Percentiles rank a stretch among this genome's conserved stretches.
Conservation (phyloP, 2,329 filamentous ascomycete species). For the Catunica adiposa region DNA sequence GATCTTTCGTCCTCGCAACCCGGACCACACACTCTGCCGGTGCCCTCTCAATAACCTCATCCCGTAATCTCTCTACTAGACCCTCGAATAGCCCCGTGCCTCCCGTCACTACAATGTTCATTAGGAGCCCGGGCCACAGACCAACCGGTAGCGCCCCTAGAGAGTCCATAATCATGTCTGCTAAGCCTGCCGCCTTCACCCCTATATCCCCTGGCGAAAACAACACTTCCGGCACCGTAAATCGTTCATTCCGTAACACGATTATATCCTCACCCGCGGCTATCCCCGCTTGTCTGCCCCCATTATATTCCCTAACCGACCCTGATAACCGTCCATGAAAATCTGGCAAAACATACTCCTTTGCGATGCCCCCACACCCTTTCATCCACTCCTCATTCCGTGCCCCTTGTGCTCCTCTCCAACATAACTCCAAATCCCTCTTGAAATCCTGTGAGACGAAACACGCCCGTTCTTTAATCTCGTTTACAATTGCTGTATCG, state of each 20-base stretch:
- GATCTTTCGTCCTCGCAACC: constrained; percentile 52
- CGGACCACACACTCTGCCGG: constrained; percentile 65
- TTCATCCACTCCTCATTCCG: constrained; percentile 29
- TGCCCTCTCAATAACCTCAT: constrained; percentile 53
- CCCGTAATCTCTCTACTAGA: constrained; percentile 63
- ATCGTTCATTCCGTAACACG: constrained; percentile 81
- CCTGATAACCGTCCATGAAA: constrained; percentile 46
- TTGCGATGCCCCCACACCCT: constrained; percentile 45
- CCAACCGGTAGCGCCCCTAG: constrained; percentile 61
- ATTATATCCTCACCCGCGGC: constrained; percentile 57
- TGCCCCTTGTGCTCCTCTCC: constrained; percentile 58
- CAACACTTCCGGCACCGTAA: constrained; percentile 73
- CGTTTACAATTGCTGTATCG: constrained; percentile 82
- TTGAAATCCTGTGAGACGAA: constrained; percentile 68
- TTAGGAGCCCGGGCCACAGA: constrained; percentile 65
- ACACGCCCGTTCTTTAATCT: constrained; percentile 83
- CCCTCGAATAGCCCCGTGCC: constrained; percentile 68
- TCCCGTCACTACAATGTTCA: constrained; percentile 78
- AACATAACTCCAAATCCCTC: constrained; percentile 61
- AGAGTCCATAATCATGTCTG: constrained; percentile 68
- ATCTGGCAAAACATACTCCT: constrained; percentile 87
- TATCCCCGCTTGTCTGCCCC: constrained; percentile 23
- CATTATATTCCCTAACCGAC: constrained; percentile 55
- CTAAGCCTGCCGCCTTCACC: constrained; percentile 64
- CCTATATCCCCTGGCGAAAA: constrained; percentile 79